Percentiles rank a stretch among this genome's conserved stretches.
phyloP scores from a whole-genome alignment of 306 rosid genomes.

The Quercus engelmannii region DNA sequence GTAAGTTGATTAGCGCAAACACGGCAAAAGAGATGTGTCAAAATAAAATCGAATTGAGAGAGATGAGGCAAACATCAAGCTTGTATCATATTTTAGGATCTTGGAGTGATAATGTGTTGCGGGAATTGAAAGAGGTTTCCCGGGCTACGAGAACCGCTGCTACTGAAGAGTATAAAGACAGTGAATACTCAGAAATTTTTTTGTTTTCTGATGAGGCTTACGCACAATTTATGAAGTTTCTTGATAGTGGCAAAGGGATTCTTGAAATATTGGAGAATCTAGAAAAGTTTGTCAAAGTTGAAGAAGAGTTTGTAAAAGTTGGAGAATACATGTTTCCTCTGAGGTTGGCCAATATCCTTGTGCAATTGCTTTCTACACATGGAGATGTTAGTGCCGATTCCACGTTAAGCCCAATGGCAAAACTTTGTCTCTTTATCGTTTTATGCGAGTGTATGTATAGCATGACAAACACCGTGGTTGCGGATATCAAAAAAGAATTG shows the following conservation, averaged over 20 bases:
- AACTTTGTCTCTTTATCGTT: neutral
- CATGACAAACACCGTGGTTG: neutral
- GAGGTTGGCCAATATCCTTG: neutral
- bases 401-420: neutral
- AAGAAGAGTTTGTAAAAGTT: too few relatives aligned
- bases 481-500: neutral
- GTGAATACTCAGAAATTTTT: neutral
- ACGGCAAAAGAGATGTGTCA: neutral
- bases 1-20: neutral
- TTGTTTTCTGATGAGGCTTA: neutral
- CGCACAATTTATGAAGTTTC: neutral
- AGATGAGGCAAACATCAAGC: neutral
- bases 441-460: neutral
- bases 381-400: neutral
- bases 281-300: too few relatives aligned
- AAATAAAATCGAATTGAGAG: neutral
- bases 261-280: neutral
- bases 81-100: neutral
- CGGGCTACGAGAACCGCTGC: too few relatives aligned
- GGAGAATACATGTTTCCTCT: too few relatives aligned
- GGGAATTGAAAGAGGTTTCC: neutral
- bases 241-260: neutral
- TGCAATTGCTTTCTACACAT: neutral
- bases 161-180: neutral
- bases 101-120: neutral